phyloP scores from a whole-genome alignment of 148 eudicot species.

The Persicaria maculosa region DNA sequence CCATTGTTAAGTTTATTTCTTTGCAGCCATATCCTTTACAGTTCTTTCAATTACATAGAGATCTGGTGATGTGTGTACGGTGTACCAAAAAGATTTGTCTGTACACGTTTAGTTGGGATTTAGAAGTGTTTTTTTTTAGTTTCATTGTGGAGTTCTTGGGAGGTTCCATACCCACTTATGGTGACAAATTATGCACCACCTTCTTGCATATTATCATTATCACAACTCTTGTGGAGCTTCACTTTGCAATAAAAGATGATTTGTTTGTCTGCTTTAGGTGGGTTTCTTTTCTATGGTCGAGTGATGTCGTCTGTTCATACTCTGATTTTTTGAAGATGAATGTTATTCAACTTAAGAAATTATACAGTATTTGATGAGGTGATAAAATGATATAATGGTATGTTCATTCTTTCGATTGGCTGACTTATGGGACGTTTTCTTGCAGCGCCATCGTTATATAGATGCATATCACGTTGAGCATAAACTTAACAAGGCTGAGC shows the following conservation, averaged over 20 bases:
- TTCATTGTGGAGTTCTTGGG: neutral
- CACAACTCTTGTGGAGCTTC: neutral
- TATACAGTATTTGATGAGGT: neutral
- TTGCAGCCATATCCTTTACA: neutral
- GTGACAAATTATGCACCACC: neutral
- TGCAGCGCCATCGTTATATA: slow-evolving; percentile 72
- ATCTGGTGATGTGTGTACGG: neutral
- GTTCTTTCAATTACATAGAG: neutral
- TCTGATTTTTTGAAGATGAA: neutral
- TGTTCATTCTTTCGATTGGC: neutral
- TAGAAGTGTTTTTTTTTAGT: neutral
- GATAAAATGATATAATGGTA: neutral
- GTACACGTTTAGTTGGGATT: neutral
- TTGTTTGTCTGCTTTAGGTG: neutral
- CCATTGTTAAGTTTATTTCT: neutral
- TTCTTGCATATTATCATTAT: neutral
- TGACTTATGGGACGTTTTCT: neutral
- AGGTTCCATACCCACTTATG: neutral
- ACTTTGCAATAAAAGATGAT: neutral
- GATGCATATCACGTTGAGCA: slow-evolving; percentile 79
- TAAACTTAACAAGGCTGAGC: slow-evolving; percentile 62
- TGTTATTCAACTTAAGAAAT: neutral
- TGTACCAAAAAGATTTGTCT: neutral
- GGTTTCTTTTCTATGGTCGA: neutral
- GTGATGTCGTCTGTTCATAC: neutral